phyloP scores from a whole-genome alignment of 768 basidiomycete genomes.

The Paxillus ammoniavirescens region DNA sequence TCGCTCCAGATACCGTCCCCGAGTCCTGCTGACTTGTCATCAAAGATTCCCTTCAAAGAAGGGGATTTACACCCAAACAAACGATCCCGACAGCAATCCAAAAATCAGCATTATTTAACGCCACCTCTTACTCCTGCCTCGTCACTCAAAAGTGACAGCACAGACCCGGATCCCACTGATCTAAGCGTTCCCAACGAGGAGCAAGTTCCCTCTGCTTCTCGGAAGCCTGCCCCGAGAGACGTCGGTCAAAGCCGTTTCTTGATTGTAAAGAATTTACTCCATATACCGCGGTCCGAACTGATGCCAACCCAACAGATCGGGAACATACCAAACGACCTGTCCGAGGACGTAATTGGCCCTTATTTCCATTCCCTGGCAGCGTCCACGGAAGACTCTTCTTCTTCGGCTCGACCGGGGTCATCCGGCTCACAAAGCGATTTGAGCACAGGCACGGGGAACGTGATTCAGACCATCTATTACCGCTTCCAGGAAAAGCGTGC shows the following conservation, averaged over 20 bases:
- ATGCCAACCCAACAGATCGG: conserved; percentile 33
- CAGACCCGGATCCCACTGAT: conserved; percentile 33
- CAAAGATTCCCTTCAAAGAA: conserved; percentile 13
- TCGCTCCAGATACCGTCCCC: conserved; percentile 18
- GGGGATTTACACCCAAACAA: conserved; percentile 17
- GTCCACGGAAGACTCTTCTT: conserved; percentile 8
- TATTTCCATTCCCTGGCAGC: conserved; percentile 30
- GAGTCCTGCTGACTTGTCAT: conserved; percentile 10
- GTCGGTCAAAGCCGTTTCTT: conserved; percentile 31
- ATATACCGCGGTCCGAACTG: background rate
- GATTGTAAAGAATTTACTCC: conserved; percentile 19
- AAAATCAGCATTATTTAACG: conserved; percentile 46
- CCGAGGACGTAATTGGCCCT: conserved; percentile 29
- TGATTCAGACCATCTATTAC: conserved; percentile 57
- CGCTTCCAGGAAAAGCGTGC: conserved; percentile 51
- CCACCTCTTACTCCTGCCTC: conserved; percentile 74
- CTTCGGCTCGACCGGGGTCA: background rate
- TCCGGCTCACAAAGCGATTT: conserved; percentile 2
- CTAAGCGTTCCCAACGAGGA: conserved; percentile 17
- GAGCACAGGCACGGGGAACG: conserved; percentile 19
- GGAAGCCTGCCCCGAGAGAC: conserved; percentile 10
- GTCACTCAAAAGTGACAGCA: conserved; percentile 40
- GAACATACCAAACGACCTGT: conserved; percentile 35
- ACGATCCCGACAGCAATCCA: conserved; percentile 21
- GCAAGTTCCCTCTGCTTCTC: conserved; percentile 18